A percentile compares a stretch with the other conserved stretches of the same genome.
phyloP scores from a whole-genome alignment of 2,329 filamentous ascomycete species.

The Diaporthe helianthi region DNA sequence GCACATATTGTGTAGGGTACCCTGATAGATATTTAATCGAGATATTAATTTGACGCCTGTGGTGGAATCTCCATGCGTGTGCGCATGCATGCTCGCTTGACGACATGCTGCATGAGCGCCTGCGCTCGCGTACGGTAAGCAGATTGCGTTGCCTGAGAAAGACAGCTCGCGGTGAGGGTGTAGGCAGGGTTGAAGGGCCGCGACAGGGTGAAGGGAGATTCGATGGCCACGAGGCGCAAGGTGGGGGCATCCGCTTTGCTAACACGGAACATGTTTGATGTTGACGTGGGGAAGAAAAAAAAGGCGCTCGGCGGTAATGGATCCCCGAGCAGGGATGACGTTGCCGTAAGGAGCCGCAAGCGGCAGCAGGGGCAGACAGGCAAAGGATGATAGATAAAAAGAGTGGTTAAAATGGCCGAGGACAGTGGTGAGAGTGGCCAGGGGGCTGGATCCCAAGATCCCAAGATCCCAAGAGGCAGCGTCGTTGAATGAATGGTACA shows the following conservation, averaged over 20 bases:
- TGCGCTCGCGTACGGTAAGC: slow-evolving; percentile 3
- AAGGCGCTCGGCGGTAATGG: neutral
- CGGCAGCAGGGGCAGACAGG: neutral
- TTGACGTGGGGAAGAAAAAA: too few species aligned
- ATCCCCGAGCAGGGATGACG: slow-evolving; percentile 8
- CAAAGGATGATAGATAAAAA: neutral
- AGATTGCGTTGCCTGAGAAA: neutral
- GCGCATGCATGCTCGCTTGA: slow-evolving; percentile 9
- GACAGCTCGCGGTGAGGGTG: neutral
- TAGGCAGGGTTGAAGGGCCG: neutral
- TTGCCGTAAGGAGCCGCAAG: neutral
- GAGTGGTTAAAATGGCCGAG: neutral
- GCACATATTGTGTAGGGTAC: neutral
- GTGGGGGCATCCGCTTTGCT: slow-evolving; percentile 14
- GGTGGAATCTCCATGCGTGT: slow-evolving; percentile 7
- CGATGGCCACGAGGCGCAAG: slow-evolving; percentile 8
- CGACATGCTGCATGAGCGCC: neutral
- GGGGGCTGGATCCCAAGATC: too few species aligned
- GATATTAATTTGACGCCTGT: slow-evolving; percentile 12
- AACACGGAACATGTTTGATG: neutral
- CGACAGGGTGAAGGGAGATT: neutral
- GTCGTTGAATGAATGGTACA: neutral
- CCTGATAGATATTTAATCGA: slow-evolving; percentile 11
- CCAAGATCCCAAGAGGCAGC: neutral
- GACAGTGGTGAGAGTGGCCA: neutral